Percentiles rank a stretch among this genome's conserved stretches.
These are phyloP conservation scores for Sugiyamaella xylanicola DNA, from an alignment of 1,139 yeast genomes.

Conservation along the genomic window DNA sequence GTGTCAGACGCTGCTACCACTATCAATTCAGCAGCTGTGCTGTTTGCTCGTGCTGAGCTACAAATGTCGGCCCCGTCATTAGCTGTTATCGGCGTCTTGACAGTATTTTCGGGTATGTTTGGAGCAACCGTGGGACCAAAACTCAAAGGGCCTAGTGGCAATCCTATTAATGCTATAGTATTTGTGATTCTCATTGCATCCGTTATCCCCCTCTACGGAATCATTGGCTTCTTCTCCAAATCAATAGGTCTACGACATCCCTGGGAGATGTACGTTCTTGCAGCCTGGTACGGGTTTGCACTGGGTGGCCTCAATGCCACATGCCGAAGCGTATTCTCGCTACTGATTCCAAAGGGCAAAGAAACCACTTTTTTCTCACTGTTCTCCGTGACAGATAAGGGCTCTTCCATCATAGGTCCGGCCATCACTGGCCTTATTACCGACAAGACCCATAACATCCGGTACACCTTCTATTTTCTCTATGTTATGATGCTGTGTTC, in stretches of 20 bases:
- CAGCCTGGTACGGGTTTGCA: conserved; percentile 70
- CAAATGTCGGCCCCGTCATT: conserved; percentile 64
- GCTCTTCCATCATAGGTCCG: conserved; percentile 71
- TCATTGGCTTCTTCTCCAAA: conserved; percentile 56
- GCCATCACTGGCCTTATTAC: conserved; percentile 64
- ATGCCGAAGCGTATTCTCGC: conserved; percentile 62
- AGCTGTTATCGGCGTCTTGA: conserved; percentile 60
- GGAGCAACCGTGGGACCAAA: conserved; percentile 62
- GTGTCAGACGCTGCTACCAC: conserved; percentile 71
- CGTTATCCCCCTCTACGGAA: conserved; percentile 66
- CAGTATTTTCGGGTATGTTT: conserved; percentile 61
- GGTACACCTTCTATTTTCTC: conserved; percentile 66
- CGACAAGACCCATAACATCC: conserved; percentile 65
- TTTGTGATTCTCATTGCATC: conserved; percentile 60
- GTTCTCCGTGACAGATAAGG: conserved; percentile 72
- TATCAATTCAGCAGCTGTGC: conserved; percentile 69
- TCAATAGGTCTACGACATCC: conserved; percentile 57
- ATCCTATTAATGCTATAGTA: conserved; percentile 52
- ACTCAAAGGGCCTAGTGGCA: conserved; percentile 45
- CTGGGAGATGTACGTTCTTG: conserved; percentile 65
- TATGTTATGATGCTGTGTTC: conserved; percentile 54
- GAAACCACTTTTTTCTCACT: conserved; percentile 71
- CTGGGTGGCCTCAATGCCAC: conserved; percentile 68
- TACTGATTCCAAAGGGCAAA: conserved; percentile 67
- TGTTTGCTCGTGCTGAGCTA: conserved; percentile 67